A percentile compares a stretch with the other conserved stretches of the same genome.
phyloP scores from a whole-genome alignment of 768 basidiomycete species.

The Glaciozyma antarctica region DNA sequence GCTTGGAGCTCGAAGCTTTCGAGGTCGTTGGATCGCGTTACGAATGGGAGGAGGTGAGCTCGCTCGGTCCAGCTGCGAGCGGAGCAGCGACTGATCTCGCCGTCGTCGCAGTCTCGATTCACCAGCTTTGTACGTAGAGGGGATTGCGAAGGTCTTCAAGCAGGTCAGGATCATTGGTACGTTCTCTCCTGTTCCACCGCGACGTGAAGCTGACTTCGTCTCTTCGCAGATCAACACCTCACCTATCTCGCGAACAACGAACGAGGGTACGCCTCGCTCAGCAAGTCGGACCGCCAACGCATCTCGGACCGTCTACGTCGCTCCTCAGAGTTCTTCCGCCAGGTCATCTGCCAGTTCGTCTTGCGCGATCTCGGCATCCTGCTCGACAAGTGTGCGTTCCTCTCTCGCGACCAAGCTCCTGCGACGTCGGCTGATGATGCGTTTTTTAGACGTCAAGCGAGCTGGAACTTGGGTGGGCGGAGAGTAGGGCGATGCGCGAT shows the following conservation, averaged over 20 bases:
- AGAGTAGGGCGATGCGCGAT: neutral
- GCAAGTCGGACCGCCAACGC: constrained; percentile 52
- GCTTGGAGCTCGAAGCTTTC: constrained; percentile 32
- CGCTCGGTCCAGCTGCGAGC: neutral
- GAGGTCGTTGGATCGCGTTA: constrained; percentile 28
- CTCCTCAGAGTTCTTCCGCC: constrained; percentile 83
- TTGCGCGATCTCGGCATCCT: constrained; percentile 75
- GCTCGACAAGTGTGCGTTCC: constrained; percentile 58
- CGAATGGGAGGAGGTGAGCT: constrained; percentile 32
- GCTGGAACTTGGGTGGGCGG: constrained; percentile 26
- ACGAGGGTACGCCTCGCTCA: constrained; percentile 54
- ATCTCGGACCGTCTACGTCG: constrained; percentile 68
- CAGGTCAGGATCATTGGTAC: constrained; percentile 52
- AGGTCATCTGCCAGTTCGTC: constrained; percentile 78
- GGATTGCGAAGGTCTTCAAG: constrained; percentile 60
- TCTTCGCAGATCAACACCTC: constrained; percentile 5
- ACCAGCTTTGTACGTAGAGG: constrained; percentile 70
- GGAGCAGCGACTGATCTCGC: neutral
- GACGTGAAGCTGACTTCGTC: neutral
- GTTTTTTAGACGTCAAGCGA: constrained; percentile 23
- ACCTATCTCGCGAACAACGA: neutral
- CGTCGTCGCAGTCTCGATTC: constrained; percentile 61
- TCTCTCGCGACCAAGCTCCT: neutral
- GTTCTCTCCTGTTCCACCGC: neutral
- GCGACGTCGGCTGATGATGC: neutral